Evolutionary conservation across 1,284 basidiomycete species (phyloP).

Genomic region (Dichomitus squalens): DNA sequence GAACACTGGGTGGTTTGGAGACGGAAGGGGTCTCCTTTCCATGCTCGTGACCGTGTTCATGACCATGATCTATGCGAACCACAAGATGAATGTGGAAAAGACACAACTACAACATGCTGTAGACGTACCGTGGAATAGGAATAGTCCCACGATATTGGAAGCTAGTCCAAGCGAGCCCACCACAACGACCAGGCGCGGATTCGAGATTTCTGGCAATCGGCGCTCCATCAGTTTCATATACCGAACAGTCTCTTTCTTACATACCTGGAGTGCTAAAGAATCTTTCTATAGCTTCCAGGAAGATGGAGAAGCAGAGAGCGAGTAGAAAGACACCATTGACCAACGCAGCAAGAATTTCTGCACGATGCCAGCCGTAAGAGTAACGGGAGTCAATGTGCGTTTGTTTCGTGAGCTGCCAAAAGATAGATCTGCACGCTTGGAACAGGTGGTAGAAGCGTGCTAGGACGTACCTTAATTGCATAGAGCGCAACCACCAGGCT

Average conservation of each 20-base stretch:
- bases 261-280: constrained; percentile 85
- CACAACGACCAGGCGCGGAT: constrained; percentile 85
- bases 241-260: too few species aligned
- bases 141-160: constrained; percentile 92
- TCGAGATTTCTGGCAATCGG: constrained; percentile 79
- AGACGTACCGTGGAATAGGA: constrained; percentile 89
- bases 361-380: constrained; percentile 97
- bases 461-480: constrained; percentile 80
- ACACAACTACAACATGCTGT: not conserved
- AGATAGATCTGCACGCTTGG: constrained; percentile 11
- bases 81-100: not conserved
- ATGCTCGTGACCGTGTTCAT: constrained; percentile 54
- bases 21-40: constrained; percentile 24
- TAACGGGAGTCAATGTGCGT: constrained; percentile 65
- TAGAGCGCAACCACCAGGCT: constrained; percentile 95
- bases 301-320: constrained; percentile 96
- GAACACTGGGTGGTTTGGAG: constrained; percentile 34
- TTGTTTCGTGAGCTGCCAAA: constrained; percentile 54
- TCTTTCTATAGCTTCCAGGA: constrained; percentile 89
- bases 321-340: constrained; percentile 97
- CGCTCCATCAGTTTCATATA: too few species aligned
- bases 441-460: constrained; percentile 4
- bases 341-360: constrained; percentile 96
- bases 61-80: constrained; percentile 69
- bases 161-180: constrained; percentile 90